Conservation (phyloP, 2,329 filamentous ascomycete species). For the Didymella lethalis region DNA sequence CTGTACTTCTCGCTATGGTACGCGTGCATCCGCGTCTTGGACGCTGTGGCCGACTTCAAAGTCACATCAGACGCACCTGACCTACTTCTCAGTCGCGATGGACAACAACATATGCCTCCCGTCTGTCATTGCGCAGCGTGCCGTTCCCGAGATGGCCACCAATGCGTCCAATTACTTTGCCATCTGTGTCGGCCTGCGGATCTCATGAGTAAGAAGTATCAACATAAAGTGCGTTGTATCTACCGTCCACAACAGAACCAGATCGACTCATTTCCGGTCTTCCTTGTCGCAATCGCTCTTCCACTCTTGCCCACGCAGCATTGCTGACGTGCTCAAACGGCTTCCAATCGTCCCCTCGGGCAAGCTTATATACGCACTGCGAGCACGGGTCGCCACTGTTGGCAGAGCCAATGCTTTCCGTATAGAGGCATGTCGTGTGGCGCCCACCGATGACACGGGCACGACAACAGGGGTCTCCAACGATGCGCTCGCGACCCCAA, state of each 20-base stretch:
- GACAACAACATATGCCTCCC: not conserved
- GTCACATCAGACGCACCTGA: not conserved
- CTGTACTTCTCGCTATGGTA: constrained; percentile 3
- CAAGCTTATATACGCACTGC: constrained; percentile 30
- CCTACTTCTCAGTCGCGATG: too few species aligned
- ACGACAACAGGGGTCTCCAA: constrained; percentile 41
- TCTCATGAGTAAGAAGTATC: not conserved
- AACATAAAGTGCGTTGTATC: not conserved
- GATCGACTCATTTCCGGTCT: not conserved
- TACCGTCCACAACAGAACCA: not conserved
- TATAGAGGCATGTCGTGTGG: constrained; percentile 34
- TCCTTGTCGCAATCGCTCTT: constrained; percentile 27
- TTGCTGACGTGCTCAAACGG: constrained; percentile 33
- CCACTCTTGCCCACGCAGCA: constrained; percentile 29
- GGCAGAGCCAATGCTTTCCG: constrained; percentile 34
- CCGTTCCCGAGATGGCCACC: constrained; percentile 16
- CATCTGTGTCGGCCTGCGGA: constrained; percentile 9
- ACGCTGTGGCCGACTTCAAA: constrained; percentile 3
- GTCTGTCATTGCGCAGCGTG: not conserved
- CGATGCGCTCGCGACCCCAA: constrained; percentile 42
- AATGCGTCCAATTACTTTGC: constrained; percentile 16
- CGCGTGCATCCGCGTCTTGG: not conserved
- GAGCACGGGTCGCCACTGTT: constrained; percentile 33
- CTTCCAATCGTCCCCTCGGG: constrained; percentile 26
- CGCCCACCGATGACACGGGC: constrained; percentile 32